Conservation (phyloP, 306 rosid species). For the Myrica gale region DNA sequence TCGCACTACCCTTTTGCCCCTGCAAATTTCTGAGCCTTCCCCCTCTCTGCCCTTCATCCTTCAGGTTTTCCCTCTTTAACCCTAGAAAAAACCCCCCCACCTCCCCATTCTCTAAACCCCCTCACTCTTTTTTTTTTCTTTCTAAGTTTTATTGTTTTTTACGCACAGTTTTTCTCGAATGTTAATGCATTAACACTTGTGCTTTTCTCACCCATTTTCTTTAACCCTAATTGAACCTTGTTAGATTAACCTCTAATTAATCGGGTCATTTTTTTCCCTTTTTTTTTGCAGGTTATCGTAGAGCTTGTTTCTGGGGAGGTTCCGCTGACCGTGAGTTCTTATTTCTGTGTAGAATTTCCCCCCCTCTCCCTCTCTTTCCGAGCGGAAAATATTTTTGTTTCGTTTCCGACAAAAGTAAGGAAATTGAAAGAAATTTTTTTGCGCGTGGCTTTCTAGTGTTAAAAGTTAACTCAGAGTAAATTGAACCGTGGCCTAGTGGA, state of each 20-base stretch:
- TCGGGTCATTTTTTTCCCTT: background rate
- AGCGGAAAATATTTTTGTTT: background rate
- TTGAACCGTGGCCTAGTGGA: background rate
- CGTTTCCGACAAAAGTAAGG: slow-evolving; percentile 8
- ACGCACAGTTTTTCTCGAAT: background rate
- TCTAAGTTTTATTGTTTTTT: background rate
- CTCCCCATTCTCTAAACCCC: background rate
- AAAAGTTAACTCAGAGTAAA: background rate
- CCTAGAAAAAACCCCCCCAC: slow-evolving; percentile 4
- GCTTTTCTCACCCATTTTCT: background rate
- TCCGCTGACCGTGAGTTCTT: slow-evolving; percentile 22
- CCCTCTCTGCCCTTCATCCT: slow-evolving; percentile 35
- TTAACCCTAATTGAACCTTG: background rate
- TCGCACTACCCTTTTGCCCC: slow-evolving; percentile 32
- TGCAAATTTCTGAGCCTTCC: slow-evolving; percentile 28
- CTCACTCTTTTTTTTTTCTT: background rate
- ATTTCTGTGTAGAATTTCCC: background rate
- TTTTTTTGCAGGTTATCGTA: slow-evolving; percentile 6
- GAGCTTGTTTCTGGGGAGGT: slow-evolving; percentile 13
- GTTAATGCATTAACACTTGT: background rate
- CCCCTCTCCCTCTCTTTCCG: background rate
- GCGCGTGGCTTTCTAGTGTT: background rate
- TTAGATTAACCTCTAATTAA: background rate
- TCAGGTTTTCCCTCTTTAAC: slow-evolving; percentile 38
- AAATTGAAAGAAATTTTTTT: background rate